phyloP scores from a whole-genome alignment of 352 stramenopile genomes.

The Pythium aquatile region DNA sequence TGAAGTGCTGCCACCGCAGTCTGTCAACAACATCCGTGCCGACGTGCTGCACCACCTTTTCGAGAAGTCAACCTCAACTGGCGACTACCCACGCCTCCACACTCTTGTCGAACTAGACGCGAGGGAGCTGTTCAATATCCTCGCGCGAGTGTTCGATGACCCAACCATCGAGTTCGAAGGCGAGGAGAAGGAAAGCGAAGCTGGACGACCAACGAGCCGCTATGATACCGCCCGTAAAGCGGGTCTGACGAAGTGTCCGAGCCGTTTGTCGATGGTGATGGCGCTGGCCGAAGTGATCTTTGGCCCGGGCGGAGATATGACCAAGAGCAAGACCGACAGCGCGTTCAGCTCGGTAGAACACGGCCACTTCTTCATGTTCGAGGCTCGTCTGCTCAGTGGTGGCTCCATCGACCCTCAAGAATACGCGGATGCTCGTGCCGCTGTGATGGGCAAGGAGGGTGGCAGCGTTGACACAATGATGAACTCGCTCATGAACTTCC shows the following conservation, averaged over 20 bases:
- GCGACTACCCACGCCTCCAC: slow-evolving; percentile 69
- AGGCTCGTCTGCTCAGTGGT: slow-evolving; percentile 80
- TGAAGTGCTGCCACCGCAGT: slow-evolving; percentile 56
- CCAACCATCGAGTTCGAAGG: slow-evolving; percentile 85
- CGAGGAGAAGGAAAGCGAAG: slow-evolving; percentile 52
- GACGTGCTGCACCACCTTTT: slow-evolving; percentile 88
- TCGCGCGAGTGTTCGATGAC: slow-evolving; percentile 78
- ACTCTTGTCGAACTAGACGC: slow-evolving; percentile 76
- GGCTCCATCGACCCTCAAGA: slow-evolving; percentile 80
- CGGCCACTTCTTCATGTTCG: slow-evolving; percentile 90
- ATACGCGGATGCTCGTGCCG: slow-evolving; percentile 68
- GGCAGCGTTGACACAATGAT: slow-evolving; percentile 66
- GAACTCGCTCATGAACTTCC: slow-evolving; percentile 88
- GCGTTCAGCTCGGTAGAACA: slow-evolving; percentile 81
- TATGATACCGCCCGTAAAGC: slow-evolving; percentile 79
- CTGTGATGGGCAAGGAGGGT: slow-evolving; percentile 47
- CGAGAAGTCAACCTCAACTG: slow-evolving; percentile 43
- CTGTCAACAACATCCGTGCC: slow-evolving; percentile 67
- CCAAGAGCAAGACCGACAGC: slow-evolving; percentile 26
- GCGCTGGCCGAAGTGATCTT: slow-evolving; percentile 84
- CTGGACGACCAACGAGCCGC: slow-evolving; percentile 50
- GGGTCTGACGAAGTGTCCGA: slow-evolving; percentile 72
- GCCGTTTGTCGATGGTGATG: slow-evolving; percentile 79
- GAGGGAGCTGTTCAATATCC: slow-evolving; percentile 79
- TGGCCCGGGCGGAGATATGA: slow-evolving; percentile 37